Evolutionary conservation across 352 stramenopile genomes (phyloP), one percentile per base, ranked within the genome.

Genomic region (Pythium utonaiense): DNA sequence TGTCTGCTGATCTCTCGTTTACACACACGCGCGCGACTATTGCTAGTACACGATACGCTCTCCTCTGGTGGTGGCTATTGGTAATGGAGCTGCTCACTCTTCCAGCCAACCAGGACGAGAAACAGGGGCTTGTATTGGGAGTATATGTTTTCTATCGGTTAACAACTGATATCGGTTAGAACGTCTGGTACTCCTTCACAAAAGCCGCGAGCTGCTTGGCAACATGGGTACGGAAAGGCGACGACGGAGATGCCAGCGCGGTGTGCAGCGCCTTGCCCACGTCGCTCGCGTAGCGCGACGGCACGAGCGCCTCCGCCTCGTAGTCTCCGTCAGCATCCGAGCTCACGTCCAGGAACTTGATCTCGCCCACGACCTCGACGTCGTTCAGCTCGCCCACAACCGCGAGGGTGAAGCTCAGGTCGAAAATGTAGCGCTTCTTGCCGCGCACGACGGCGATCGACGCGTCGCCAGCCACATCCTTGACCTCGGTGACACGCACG

Each of bases 351-450:
- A 93, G 47, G 62, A 91, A 95, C 69, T 83, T 84, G 41, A 95
- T 73, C 25, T 90, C 76, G 31, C 79, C 83, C 28, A 75, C 55
- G 30, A 59, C 36, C 25, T 42, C 27, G n/a, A 17, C 53, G 53
- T 44, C 60, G 40, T 62, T 36, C 3, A 62, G 22, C 45, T 67
- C 47, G 3, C 44, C 54, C 1, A 48, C 47, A 12, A 67, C 45
- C 7, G 36, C 53, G 40, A 95, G 51, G 41, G 73, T 73, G 56
- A 92, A 91, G 36, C 69, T 72, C 22, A 93, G 89, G 64, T 93
- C 85, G 53, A 92, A 95, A 56, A 95, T 93, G 70, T 97, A 98
- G 55, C 91, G 82, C 71, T 98, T 98, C 49, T 95, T 94, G 47
- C 91, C 95, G 56, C 90, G 86, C 51, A 96, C 82, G 44, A 98